Conservation (phyloP, 2,329 filamentous ascomycete genomes). For the Didymella segeticola region DNA sequence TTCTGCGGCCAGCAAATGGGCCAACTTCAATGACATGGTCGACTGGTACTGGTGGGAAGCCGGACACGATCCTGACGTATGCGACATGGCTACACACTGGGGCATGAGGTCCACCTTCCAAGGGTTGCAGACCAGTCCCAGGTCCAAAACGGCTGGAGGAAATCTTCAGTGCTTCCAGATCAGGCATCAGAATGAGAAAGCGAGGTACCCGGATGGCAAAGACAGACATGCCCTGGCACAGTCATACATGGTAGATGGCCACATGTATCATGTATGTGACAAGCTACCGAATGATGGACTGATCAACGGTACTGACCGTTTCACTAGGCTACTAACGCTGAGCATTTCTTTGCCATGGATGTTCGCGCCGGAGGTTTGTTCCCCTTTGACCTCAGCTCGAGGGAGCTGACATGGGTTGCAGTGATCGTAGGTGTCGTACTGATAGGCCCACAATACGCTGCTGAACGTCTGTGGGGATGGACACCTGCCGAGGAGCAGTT, state of each 20-base stretch:
- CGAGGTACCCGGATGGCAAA: not conserved
- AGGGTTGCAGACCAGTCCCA: not conserved
- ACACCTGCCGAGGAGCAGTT: constrained; percentile 18
- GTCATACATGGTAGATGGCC: not conserved
- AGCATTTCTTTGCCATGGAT: not conserved
- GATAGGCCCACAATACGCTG: not conserved
- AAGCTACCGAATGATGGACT: not conserved
- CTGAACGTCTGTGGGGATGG: not conserved
- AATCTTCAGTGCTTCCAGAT: not conserved
- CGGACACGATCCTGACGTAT: not conserved
- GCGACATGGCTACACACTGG: not conserved
- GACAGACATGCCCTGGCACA: not conserved
- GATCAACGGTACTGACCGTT: not conserved
- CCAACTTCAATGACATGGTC: not conserved
- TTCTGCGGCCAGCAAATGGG: constrained; percentile 27
- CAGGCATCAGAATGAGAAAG: not conserved
- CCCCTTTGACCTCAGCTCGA: too few species aligned
- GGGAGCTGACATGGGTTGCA: not conserved
- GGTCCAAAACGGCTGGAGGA: not conserved
- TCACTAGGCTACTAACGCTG: not conserved
- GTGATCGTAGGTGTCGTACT: not conserved
- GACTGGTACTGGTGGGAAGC: not conserved
- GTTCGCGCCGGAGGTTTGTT: not conserved
- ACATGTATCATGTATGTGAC: not conserved
- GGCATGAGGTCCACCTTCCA: not conserved